These are phyloP conservation scores for Phytophthora fragariaefolia DNA, from an alignment of 352 stramenopile species.

Conservation along the genomic window DNA sequence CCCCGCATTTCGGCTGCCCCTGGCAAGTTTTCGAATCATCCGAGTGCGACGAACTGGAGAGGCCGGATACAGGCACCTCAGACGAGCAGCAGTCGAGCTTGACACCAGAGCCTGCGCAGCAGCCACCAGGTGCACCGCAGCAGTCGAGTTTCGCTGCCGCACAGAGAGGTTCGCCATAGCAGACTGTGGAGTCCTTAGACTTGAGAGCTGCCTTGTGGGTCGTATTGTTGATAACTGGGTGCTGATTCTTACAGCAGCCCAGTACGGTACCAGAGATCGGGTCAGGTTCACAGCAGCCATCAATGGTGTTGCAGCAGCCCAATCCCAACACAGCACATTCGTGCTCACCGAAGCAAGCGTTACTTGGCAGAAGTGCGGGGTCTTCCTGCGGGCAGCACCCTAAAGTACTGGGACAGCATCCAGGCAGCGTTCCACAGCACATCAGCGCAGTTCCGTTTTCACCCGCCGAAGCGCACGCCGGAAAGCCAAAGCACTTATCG, in stretches of 20 bases:
- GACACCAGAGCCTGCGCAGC: conserved; percentile 45
- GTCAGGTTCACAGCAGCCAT: conserved; percentile 72
- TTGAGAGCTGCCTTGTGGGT: conserved; percentile 36
- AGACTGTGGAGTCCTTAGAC: conserved; percentile 31
- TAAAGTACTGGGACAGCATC: conserved; percentile 71
- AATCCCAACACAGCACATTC: conserved; percentile 64
- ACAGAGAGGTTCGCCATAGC: conserved; percentile 53
- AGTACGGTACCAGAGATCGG: conserved; percentile 53
- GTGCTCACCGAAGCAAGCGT: conserved; percentile 69
- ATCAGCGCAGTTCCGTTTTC: conserved; percentile 64
- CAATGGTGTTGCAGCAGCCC: conserved; percentile 72
- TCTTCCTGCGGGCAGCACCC: conserved; percentile 70
- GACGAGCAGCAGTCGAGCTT: conserved; percentile 55
- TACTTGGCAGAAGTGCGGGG: conserved; percentile 44
- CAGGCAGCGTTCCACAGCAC: conserved; percentile 73
- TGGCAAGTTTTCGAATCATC: conserved; percentile 37
- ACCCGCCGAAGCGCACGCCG: conserved; percentile 56
- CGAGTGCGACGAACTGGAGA: conserved; percentile 17
- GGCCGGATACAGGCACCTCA: background rate
- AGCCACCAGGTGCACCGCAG: conserved; percentile 49
- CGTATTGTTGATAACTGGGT: conserved; percentile 36
- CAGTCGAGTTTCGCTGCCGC: conserved; percentile 50
- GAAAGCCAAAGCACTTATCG: conserved; percentile 75
- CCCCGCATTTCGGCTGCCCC: conserved; percentile 46
- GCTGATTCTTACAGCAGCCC: conserved; percentile 72